These are phyloP conservation scores for Macrophomina tecta DNA, from an alignment of 2,329 filamentous ascomycete species.

Conservation along the genomic window DNA sequence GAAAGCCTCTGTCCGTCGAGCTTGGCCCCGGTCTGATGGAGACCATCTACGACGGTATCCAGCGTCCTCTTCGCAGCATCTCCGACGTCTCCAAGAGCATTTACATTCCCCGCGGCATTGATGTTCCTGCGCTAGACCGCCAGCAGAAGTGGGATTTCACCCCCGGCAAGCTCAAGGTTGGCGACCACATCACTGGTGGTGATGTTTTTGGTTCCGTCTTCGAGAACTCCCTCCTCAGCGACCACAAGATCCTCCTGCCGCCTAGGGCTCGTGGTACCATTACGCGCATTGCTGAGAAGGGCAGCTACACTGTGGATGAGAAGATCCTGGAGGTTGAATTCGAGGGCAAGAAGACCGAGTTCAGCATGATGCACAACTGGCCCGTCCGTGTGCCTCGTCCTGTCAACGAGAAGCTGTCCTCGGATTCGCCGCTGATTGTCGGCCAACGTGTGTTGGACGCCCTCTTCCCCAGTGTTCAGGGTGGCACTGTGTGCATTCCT, in stretches of 20 bases:
- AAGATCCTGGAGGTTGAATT: conserved; percentile 97
- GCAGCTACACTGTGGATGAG: conserved; percentile 90
- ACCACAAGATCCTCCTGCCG: conserved; percentile 91
- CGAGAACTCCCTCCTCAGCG: conserved; percentile 92
- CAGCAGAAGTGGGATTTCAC: conserved; percentile 96
- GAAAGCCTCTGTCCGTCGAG: conserved; percentile 96
- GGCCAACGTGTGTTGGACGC: conserved; percentile 96
- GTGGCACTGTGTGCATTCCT: conserved; percentile 96
- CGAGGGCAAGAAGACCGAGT: conserved; percentile 91
- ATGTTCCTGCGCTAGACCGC: conserved; percentile 85
- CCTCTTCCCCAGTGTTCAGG: conserved; percentile 94
- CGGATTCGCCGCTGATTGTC: conserved; percentile 90
- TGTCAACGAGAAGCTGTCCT: conserved; percentile 87
- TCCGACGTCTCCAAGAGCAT: conserved; percentile 80
- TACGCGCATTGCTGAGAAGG: conserved; percentile 86
- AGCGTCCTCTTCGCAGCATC: conserved; percentile 89
- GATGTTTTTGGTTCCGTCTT: conserved; percentile 95
- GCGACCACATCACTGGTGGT: conserved; percentile 95
- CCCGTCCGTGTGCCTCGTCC: conserved; percentile 95
- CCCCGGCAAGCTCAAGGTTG: conserved; percentile 82
- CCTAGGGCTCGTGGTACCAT: conserved; percentile 90
- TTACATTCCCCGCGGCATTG: conserved; percentile 95
- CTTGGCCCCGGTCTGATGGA: conserved; percentile 96
- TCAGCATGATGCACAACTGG: conserved; percentile 99
- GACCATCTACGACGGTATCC: conserved; percentile 99